Conservation (phyloP, 1,139 yeast genomes). For the Geotrichum reessii region DNA sequence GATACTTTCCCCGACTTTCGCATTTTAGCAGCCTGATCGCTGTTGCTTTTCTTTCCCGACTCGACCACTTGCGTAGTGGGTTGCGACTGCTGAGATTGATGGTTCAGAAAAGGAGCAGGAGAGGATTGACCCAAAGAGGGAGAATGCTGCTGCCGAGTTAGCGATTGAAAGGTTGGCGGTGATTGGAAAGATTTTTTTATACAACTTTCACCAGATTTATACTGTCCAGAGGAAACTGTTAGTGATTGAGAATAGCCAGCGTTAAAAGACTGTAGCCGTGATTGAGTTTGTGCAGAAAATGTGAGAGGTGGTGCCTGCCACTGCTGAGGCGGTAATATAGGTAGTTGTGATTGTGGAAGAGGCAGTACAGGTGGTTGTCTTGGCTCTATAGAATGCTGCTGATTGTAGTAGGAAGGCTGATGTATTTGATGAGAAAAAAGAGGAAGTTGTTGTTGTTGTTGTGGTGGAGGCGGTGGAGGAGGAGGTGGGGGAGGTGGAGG, state of each 20-base stretch:
- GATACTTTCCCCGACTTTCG: conserved; percentile 4
- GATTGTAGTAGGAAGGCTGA: background rate
- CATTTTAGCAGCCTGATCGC: background rate
- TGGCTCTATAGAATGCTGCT: background rate
- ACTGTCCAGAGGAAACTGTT: background rate
- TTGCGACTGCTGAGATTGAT: background rate
- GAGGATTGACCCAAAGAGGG: background rate
- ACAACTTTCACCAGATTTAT: background rate
- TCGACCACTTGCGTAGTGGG: background rate
- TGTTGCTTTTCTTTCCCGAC: background rate
- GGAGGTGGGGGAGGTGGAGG: conserved; percentile 4
- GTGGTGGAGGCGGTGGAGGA: background rate
- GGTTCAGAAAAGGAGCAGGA: background rate
- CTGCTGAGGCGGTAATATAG: background rate
- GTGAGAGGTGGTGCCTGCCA: background rate
- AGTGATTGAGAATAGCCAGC: background rate
- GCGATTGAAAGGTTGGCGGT: background rate
- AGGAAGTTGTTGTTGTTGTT: background rate
- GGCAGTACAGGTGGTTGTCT: background rate
- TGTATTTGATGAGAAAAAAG: conserved; percentile 1
- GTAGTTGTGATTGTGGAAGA: background rate
- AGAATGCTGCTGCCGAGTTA: background rate
- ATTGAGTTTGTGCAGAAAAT: background rate
- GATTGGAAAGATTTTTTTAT: background rate
- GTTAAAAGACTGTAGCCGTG: background rate